Conservation (phyloP, 352 stramenopile genomes). For the Globisporangium acanthophoron region DNA sequence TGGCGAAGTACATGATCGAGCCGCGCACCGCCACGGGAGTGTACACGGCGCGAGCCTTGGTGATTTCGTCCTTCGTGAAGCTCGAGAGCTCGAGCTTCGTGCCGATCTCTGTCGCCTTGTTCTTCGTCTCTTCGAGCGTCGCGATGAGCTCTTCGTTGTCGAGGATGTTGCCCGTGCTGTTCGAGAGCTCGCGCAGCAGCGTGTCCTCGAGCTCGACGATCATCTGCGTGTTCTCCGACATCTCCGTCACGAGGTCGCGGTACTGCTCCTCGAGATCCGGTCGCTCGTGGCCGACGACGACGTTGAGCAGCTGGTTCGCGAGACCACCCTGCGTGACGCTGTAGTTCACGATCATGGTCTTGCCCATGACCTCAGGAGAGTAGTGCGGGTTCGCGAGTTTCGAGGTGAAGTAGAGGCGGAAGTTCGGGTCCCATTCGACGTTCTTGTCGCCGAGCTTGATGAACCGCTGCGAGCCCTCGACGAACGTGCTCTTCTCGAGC, state of each 20-base stretch:
- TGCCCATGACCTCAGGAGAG: constrained; percentile 94
- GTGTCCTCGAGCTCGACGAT: constrained; percentile 93
- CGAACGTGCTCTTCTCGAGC: constrained; percentile 91
- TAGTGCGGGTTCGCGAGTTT: constrained; percentile 95
- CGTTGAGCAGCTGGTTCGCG: constrained; percentile 92
- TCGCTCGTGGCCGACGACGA: constrained; percentile 91
- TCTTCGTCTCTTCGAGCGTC: constrained; percentile 94
- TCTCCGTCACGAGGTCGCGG: constrained; percentile 87
- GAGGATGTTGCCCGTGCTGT: constrained; percentile 89
- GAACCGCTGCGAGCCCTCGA: constrained; percentile 86
- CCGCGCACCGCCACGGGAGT: constrained; percentile 89
- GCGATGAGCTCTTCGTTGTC: constrained; percentile 94
- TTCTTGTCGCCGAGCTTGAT: constrained; percentile 94
- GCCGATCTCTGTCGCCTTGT: constrained; percentile 92
- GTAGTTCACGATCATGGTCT: constrained; percentile 97
- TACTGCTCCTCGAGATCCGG: constrained; percentile 93
- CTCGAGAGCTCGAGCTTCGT: constrained; percentile 89
- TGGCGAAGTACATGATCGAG: constrained; percentile 94
- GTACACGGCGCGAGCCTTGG: constrained; percentile 87
- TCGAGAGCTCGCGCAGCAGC: constrained; percentile 87
- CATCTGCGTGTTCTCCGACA: constrained; percentile 91
- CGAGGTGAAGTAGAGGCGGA: constrained; percentile 93
- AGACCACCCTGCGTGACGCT: constrained; percentile 91
- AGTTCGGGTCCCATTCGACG: constrained; percentile 92
- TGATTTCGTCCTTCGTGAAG: constrained; percentile 94